Base-by-base conservation (phyloP, 164 flowering plant species). In the Magnolia sinica region DNA sequence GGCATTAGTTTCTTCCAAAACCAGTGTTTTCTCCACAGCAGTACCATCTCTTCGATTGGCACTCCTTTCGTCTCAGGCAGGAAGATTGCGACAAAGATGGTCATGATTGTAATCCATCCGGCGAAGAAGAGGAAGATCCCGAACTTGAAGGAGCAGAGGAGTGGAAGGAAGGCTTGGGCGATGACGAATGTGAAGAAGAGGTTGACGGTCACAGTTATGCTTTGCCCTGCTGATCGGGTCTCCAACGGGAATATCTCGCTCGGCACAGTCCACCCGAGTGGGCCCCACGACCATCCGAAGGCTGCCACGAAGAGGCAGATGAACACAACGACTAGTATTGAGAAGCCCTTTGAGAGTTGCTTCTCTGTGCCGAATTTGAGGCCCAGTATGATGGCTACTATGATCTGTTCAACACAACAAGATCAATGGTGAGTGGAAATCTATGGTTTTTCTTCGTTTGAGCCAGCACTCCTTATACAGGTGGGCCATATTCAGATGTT, bases 301-400 rank as follows among this genome's bases (percentile, higher is more conserved):
- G 88, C 98, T 7, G 86, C 77, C 7, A 95, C 98, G 66, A 95
- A 95, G 50, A 91, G 84, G 86, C 97, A 95, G 63, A 93, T 80
- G 69, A 91, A 76, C 0, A 79, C 70, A 77, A 95, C 98, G 64
- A 95, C 95, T 45, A 90, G 23, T 16, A 86, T 63, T 16, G 97
- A 93, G 82, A 24, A 89, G 18, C 85, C 83, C 76, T 85, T 89
- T 4, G 97, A 83, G 11, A 92, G 91, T 67, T 86, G 87, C 73
- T 83, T 68, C 50, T 82, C 74, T 9, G 72, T 73, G 1, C 88
- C 87, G 27, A 93, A 89, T 73, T 93, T 95, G 58, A 92, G 65
- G 31, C 92, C 98, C 86, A 95, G 79, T 75, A 93, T 88, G 50
- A 90, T 76, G 14, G 95, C 84, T 7, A 95, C 96, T 27, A 82